Percentiles rank a stretch among this genome's conserved stretches.
Evolutionary conservation across 495 filamentous ascomycete species (phyloP).

Genomic region (Trichoderma erinaceum): DNA sequence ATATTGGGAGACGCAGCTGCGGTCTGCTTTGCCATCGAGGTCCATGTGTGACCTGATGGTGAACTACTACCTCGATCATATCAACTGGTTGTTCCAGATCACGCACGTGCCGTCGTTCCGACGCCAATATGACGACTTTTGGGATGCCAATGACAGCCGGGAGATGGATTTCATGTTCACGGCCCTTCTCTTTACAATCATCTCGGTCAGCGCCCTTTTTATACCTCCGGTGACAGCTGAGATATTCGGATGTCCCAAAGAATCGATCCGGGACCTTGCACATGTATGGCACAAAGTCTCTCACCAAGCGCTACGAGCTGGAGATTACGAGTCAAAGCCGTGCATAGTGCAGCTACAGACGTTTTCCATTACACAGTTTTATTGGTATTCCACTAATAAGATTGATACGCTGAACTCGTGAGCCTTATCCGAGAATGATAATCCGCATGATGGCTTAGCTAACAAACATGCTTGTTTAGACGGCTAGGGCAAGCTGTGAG

Average conservation of each 20-base stretch:
- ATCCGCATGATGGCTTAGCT: background rate
- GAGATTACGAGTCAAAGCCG: background rate
- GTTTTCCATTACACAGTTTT: constrained; percentile 1
- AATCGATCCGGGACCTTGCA: constrained; percentile 7
- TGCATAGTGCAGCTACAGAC: constrained; percentile 6
- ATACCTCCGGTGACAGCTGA: background rate
- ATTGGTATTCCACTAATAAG: background rate
- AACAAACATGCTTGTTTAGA: background rate
- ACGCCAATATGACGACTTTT: background rate
- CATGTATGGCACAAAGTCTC: background rate
- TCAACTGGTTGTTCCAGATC: constrained; percentile 12
- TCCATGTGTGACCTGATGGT: constrained; percentile 2
- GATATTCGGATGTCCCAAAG: background rate
- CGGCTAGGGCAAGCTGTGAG: constrained; percentile 3
- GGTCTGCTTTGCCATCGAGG: background rate
- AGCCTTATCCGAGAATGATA: background rate
- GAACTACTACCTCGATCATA: constrained; percentile 8
- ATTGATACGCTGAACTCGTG: background rate
- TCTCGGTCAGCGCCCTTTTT: constrained; percentile 5
- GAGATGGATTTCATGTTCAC: background rate
- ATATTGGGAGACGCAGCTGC: constrained; percentile 12
- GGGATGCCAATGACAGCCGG: background rate
- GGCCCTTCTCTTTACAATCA: background rate
- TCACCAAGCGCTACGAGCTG: background rate
- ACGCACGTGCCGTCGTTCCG: constrained; percentile 6